These are phyloP conservation scores for Limnomonas spitsbergensis DNA, from an alignment of 139 green algal species.

Conservation along the genomic window DNA sequence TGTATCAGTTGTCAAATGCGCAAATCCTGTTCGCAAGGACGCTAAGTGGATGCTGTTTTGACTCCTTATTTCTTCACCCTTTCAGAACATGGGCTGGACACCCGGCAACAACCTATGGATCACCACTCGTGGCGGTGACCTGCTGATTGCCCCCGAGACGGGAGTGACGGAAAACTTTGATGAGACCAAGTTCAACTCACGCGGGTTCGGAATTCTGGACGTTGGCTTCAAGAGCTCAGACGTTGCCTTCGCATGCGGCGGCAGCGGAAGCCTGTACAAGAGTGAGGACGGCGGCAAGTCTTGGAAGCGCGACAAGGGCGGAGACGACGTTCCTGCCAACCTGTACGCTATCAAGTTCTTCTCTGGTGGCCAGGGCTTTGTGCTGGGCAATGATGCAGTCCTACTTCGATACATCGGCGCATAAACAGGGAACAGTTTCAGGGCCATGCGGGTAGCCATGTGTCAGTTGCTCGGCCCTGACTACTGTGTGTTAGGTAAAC, in stretches of 20 bases:
- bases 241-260: slow-evolving; percentile 84
- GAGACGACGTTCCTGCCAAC: slow-evolving; percentile 74
- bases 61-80: too few species aligned
- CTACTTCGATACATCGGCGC: slow-evolving; percentile 77
- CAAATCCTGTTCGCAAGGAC: too few species aligned
- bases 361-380: slow-evolving; percentile 73
- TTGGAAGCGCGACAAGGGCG: slow-evolving; percentile 84
- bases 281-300: slow-evolving; percentile 80
- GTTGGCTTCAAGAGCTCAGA: slow-evolving; percentile 70
- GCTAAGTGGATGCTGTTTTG: too few species aligned
- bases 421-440: too few species aligned
- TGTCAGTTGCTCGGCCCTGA: too few species aligned
- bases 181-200: slow-evolving; percentile 72
- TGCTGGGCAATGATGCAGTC: slow-evolving; percentile 93
- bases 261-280: slow-evolving; percentile 89
- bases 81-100: slow-evolving; percentile 91
- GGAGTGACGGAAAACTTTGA: slow-evolving; percentile 72
- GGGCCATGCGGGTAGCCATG: too few species aligned
- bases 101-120: slow-evolving; percentile 79
- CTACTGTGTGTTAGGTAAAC: too few species aligned
- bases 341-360: slow-evolving; percentile 93
- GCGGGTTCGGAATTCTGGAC: slow-evolving; percentile 97
- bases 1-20: too few species aligned
- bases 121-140: slow-evolving; percentile 85
- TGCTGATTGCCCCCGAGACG: slow-evolving; percentile 57